Conservation (phyloP, 768 basidiomycete genomes). For the Thelephora ganbajun region DNA sequence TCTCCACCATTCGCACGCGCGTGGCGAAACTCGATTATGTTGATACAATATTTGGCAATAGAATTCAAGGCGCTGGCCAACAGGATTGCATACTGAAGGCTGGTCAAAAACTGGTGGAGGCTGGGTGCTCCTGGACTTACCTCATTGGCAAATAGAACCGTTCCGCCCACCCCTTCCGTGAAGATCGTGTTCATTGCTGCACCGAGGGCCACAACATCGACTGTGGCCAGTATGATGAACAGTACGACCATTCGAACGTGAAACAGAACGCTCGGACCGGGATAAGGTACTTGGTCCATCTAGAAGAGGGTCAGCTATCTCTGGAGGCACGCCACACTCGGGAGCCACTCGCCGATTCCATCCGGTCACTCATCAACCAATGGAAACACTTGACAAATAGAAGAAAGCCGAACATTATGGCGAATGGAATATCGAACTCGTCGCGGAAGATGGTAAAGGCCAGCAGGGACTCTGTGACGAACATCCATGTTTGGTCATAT, state of each 20-base stretch:
- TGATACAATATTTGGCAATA: constrained; percentile 71
- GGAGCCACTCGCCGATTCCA: constrained; percentile 74
- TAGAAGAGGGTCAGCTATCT: constrained; percentile 18
- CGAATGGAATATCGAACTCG: constrained; percentile 87
- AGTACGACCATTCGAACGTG: constrained; percentile 72
- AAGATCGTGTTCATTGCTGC: constrained; percentile 74
- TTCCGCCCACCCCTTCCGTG: constrained; percentile 69
- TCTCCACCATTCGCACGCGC: constrained; percentile 69
- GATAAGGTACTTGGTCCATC: constrained; percentile 96
- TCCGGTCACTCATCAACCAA: constrained; percentile 89
- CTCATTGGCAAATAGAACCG: constrained; percentile 93
- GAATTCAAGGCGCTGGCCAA: constrained; percentile 70
- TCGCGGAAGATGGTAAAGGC: constrained; percentile 97
- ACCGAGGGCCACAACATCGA: constrained; percentile 65
- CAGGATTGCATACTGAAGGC: constrained; percentile 69
- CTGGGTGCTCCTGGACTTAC: constrained; percentile 26
- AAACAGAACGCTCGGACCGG: constrained; percentile 70
- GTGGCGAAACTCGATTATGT: constrained; percentile 66
- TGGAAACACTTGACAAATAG: constrained; percentile 96
- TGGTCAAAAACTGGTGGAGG: constrained; percentile 4
- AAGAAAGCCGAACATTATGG: constrained; percentile 87
- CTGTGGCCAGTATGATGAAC: constrained; percentile 58
- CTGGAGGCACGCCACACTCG: neutral
- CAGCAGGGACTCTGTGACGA: constrained; percentile 89
- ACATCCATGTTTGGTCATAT: constrained; percentile 95